Evolutionary conservation across 1,284 basidiomycete species (phyloP).

Genomic region (Fomitopsis schrenkii): DNA sequence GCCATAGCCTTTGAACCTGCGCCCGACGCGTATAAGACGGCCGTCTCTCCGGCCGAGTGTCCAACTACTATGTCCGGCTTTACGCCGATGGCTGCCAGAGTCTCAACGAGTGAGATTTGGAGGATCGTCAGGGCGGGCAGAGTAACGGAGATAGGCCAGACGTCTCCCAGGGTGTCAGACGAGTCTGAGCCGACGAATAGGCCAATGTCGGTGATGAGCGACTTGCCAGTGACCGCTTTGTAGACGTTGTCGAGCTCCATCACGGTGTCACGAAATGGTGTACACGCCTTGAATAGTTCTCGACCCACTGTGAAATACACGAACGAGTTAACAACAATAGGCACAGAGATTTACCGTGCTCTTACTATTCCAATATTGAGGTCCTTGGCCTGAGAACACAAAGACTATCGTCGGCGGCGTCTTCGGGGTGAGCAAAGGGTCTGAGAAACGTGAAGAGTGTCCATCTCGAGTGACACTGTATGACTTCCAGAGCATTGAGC

Average conservation of each 20-base stretch:
- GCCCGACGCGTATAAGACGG: slow-evolving; percentile 38
- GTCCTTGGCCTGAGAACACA: slow-evolving; percentile 41
- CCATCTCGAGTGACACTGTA: slow-evolving; percentile 9
- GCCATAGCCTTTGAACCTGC: slow-evolving; percentile 35
- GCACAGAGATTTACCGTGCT: not conserved
- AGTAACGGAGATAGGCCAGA: slow-evolving; percentile 30
- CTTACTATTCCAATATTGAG: slow-evolving; percentile 35
- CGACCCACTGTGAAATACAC: slow-evolving; percentile 31
- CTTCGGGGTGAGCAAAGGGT: slow-evolving; percentile 25
- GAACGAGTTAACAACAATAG: not conserved
- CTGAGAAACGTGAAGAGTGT: slow-evolving; percentile 12
- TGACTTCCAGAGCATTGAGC: slow-evolving; percentile 33
- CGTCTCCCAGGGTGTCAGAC: slow-evolving; percentile 22
- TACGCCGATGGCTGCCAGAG: slow-evolving; percentile 30
- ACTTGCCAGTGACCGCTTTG: slow-evolving; percentile 25
- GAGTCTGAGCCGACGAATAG: slow-evolving; percentile 21
- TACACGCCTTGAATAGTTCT: slow-evolving; percentile 30
- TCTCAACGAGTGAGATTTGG: slow-evolving; percentile 41
- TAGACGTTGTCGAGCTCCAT: slow-evolving; percentile 32
- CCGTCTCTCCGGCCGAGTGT: slow-evolving; percentile 40
- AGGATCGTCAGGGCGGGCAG: slow-evolving; percentile 37
- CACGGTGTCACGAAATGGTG: slow-evolving; percentile 33
- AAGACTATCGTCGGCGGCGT: slow-evolving; percentile 29
- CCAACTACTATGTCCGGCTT: slow-evolving; percentile 35
- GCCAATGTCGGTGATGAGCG: slow-evolving; percentile 29